Conservation (phyloP, 2,329 filamentous ascomycete genomes). For the Lecanicillium sp. region DNA sequence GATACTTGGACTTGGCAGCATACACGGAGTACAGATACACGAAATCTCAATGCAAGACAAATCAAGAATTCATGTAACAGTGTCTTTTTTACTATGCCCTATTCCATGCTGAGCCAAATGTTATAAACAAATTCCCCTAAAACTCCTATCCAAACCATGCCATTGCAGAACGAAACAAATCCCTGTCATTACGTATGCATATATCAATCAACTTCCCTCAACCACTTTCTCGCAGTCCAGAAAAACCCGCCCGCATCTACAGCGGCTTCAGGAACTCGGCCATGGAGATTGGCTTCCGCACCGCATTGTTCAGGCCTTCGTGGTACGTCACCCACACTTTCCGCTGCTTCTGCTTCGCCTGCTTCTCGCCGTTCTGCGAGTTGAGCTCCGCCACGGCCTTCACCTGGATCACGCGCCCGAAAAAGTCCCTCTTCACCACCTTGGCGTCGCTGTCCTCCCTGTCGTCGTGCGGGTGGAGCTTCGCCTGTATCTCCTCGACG, state of each 20-base stretch:
- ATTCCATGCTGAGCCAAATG: too few relatives aligned
- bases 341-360: constrained; percentile 40
- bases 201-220: neutral
- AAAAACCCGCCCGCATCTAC: constrained; percentile 26
- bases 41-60: too few relatives aligned
- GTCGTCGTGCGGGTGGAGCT: constrained; percentile 23
- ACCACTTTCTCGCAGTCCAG: constrained; percentile 9
- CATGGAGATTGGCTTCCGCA: constrained; percentile 78
- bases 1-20: neutral
- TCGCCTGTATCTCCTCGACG: constrained; percentile 32
- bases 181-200: neutral
- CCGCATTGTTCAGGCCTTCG: constrained; percentile 88
- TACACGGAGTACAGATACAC: too few relatives aligned
- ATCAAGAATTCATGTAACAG: neutral
- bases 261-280: constrained; percentile 68
- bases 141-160: neutral
- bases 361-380: constrained; percentile 28
- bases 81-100: neutral
- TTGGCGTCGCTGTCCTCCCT: constrained; percentile 28
- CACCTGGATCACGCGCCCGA: constrained; percentile 62
- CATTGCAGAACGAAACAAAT: neutral
- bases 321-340: constrained; percentile 84
- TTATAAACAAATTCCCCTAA: too few relatives aligned
- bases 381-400: constrained; percentile 35
- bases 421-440: constrained; percentile 72